Evolutionary conservation across 169 alveolate genomes (phyloP).

Genomic region (Miamiensis avidus): DNA sequence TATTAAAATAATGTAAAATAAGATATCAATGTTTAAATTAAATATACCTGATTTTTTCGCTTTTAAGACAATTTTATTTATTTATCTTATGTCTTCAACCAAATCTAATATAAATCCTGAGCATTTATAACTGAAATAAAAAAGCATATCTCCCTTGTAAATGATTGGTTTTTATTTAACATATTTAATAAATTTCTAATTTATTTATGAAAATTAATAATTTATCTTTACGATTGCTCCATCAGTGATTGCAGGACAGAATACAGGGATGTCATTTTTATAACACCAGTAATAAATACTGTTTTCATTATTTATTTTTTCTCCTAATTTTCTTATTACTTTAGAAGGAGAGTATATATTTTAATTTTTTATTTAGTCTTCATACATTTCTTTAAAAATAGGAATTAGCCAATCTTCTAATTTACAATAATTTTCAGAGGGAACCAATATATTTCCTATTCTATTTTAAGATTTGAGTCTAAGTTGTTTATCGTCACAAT

Average conservation of each 20-base stretch:
- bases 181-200: slow-evolving; percentile 33
- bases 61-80: slow-evolving; percentile 87
- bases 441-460: slow-evolving; percentile 97
- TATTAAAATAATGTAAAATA: too few species aligned
- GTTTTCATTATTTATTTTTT: slow-evolving; percentile 94
- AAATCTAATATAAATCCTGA: slow-evolving; percentile 95
- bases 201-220: slow-evolving; percentile 79
- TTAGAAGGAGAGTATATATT: slow-evolving; percentile 88
- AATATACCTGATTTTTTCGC: slow-evolving; percentile 68
- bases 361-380: slow-evolving; percentile 41
- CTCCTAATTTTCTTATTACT: slow-evolving; percentile 94
- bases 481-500: slow-evolving; percentile 91
- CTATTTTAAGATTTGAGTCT: slow-evolving; percentile 97
- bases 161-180: background rate
- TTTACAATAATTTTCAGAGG: slow-evolving; percentile 96
- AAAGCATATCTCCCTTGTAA: slow-evolving; percentile 65
- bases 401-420: slow-evolving; percentile 98
- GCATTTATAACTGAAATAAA: slow-evolving; percentile 79
- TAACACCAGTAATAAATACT: slow-evolving; percentile 98
- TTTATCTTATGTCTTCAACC: slow-evolving; percentile 91
- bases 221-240: slow-evolving; percentile 96
- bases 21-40: too few species aligned
- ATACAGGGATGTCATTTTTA: slow-evolving; percentile 97
- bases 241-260: slow-evolving; percentile 99
- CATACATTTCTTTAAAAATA: slow-evolving; percentile 91